phyloP scores from a whole-genome alignment of 2,329 filamentous ascomycete genomes.

The Trichophyton benhamiae region DNA sequence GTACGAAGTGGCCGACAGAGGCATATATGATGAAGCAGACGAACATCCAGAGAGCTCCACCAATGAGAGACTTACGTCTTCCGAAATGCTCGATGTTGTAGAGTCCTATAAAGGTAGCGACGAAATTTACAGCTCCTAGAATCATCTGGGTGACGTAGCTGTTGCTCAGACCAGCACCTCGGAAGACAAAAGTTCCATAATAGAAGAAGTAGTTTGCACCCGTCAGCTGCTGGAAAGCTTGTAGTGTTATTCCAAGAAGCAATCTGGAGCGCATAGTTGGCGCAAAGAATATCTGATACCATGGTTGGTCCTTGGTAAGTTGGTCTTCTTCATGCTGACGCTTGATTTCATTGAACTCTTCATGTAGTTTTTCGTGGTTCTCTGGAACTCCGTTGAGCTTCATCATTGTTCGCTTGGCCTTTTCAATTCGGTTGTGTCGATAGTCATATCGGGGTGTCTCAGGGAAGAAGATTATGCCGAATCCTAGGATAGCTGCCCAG shows the following conservation, averaged over 20 bases:
- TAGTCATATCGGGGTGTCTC: slow-evolving; percentile 50
- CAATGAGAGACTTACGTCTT: slow-evolving; percentile 54
- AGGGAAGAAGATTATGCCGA: slow-evolving; percentile 44
- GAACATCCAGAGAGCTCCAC: slow-evolving; percentile 57
- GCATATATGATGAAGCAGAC: slow-evolving; percentile 51
- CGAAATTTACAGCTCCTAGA: slow-evolving; percentile 56
- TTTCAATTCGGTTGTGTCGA: slow-evolving; percentile 40
- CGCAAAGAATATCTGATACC: slow-evolving; percentile 36
- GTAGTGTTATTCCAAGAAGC: slow-evolving; percentile 34
- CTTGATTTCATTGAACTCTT: slow-evolving; percentile 48
- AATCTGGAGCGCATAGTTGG: slow-evolving; percentile 38
- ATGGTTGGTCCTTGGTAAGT: slow-evolving; percentile 28
- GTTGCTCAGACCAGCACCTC: slow-evolving; percentile 53
- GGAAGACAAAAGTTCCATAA: slow-evolving; percentile 50
- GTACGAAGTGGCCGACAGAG: slow-evolving; percentile 41
- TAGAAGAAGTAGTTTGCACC: slow-evolving; percentile 42
- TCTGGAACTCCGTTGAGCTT: slow-evolving; percentile 44
- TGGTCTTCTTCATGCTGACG: slow-evolving; percentile 46
- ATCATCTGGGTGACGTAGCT: slow-evolving; percentile 58
- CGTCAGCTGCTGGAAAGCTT: slow-evolving; percentile 38
- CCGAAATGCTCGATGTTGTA: slow-evolving; percentile 60
- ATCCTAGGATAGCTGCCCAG: slow-evolving; percentile 43
- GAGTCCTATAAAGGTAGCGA: slow-evolving; percentile 53
- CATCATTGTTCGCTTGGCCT: slow-evolving; percentile 41
- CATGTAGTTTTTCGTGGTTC: slow-evolving; percentile 43